Percentiles rank a stretch among this genome's conserved stretches.
These are phyloP conservation scores for Rutstroemia sp. DNA, from an alignment of 2,329 filamentous ascomycete genomes.

Conservation along the genomic window DNA sequence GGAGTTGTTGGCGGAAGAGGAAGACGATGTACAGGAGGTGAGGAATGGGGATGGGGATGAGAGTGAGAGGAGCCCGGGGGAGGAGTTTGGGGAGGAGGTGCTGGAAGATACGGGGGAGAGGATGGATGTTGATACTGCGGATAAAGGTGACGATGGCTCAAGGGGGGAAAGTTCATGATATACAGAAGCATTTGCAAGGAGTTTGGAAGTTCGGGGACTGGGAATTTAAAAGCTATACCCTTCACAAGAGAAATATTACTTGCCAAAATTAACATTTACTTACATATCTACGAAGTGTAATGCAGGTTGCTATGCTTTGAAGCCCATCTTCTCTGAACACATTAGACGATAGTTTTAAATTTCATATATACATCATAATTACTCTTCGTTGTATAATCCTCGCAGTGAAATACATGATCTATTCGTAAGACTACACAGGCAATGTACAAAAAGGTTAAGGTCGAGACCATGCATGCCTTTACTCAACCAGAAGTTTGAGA, in stretches of 20 bases:
- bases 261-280: too few species aligned
- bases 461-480: conserved; percentile 9
- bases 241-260: too few species aligned
- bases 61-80: conserved; percentile 30
- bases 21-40: conserved; percentile 10
- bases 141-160: neutral
- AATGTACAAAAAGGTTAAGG: conserved; percentile 22
- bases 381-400: too few species aligned
- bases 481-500: conserved; percentile 13
- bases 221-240: too few species aligned
- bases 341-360: too few species aligned
- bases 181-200: too few species aligned
- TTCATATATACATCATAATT: too few species aligned
- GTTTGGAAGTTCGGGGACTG: too few species aligned
- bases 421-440: conserved; percentile 25
- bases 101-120: conserved; percentile 15
- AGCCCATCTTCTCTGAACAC: too few species aligned
- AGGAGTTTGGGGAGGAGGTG: conserved; percentile 32
- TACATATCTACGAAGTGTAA: too few species aligned
- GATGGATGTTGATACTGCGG: conserved; percentile 6
- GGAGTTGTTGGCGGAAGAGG: conserved; percentile 48
- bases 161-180: neutral
- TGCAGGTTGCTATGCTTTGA: too few species aligned
- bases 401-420: conserved; percentile 18
- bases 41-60: conserved; percentile 9